Base-by-base conservation (phyloP, 495 filamentous ascomycete genomes). In the Tuber microsphaerosporum region DNA sequence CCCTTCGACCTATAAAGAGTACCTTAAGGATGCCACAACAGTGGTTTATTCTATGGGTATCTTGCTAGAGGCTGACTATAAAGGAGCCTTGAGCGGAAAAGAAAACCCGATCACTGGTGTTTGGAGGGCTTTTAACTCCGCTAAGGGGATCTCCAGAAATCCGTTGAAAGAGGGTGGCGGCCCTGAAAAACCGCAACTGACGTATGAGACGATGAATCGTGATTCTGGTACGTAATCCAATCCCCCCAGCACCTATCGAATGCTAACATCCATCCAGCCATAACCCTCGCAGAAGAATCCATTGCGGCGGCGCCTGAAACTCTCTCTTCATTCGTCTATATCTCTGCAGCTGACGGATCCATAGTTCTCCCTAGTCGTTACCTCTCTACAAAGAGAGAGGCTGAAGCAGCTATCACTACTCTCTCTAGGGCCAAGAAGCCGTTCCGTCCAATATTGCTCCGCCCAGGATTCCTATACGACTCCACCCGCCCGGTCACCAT, bases 131-230 rank as follows among this genome's bases (percentile, higher is more conserved):
- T 98, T 97, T 79, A 88, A 89, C 74, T 82, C 87, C 8, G 88
- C 86, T 6, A 92, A 91, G 80, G 75, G 81, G 17, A 90, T 89
- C 8, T 89, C 89, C 61, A 86, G 89, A 79, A 93, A 95, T 84
- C 92, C 90, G 17, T 85, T 93, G 16, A 56, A 77, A 0, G 77
- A 84, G 44, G 86, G 85, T 48, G 90, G 87, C 8, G 17, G 26
- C n/a, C 14, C 56, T 19, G 88, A 90, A 71, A 84, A 87, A 79
- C 86, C 89, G n/a, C 92, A 97, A 84, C 84, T 97, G 81, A 97
- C 94, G 48, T 99, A 99, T 86, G 95, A 99, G 87, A 88, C 93
- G 77, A 97, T 99, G 93, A 99, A 99, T 86, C 89, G 95, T 75
- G 96, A 99, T 82, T 89, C 89, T 69, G 89, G 89, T 90, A 82